Conservation (phyloP, 2,329 filamentous ascomycete species). For the Aspergillus terreus region DNA sequence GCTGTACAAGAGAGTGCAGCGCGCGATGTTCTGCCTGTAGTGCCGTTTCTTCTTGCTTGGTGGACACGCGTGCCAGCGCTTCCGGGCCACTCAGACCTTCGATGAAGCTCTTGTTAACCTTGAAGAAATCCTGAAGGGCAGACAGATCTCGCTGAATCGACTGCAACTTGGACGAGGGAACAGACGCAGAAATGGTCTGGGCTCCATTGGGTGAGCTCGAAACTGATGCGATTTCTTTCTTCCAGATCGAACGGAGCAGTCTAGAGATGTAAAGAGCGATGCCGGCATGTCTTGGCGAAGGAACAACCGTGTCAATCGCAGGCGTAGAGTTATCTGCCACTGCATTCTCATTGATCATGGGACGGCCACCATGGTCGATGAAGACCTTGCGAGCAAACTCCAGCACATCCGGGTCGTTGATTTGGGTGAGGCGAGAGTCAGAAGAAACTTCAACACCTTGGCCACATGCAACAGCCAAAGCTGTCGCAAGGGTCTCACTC, state of each 20-base stretch:
- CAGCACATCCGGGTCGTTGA: conserved; percentile 79
- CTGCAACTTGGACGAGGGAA: conserved; percentile 66
- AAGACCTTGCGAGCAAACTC: conserved; percentile 83
- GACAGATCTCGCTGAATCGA: conserved; percentile 77
- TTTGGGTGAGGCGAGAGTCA: conserved; percentile 65
- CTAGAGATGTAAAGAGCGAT: conserved; percentile 83
- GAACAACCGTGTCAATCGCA: conserved; percentile 75
- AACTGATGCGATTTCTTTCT: conserved; percentile 65
- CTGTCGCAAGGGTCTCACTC: conserved; percentile 83
- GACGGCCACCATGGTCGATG: conserved; percentile 87
- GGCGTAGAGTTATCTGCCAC: conserved; percentile 57
- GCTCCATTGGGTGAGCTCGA: conserved; percentile 55
- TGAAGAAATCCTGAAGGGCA: conserved; percentile 74
- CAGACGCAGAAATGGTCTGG: conserved; percentile 62
- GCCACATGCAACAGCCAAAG: conserved; percentile 89
- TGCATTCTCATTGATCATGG: conserved; percentile 76
- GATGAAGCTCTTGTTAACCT: conserved; percentile 84
- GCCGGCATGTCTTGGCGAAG: conserved; percentile 86
- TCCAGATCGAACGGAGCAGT: conserved; percentile 87
- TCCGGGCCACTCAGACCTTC: conserved; percentile 91
- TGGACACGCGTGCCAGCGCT: conserved; percentile 71
- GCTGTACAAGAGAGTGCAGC: conserved; percentile 75
- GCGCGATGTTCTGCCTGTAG: conserved; percentile 93
- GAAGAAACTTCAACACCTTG: conserved; percentile 78
- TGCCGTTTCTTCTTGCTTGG: conserved; percentile 85